Evolutionary conservation across 257 asterid species (phyloP).

Genomic region (Nicotiana obtusifolia): DNA sequence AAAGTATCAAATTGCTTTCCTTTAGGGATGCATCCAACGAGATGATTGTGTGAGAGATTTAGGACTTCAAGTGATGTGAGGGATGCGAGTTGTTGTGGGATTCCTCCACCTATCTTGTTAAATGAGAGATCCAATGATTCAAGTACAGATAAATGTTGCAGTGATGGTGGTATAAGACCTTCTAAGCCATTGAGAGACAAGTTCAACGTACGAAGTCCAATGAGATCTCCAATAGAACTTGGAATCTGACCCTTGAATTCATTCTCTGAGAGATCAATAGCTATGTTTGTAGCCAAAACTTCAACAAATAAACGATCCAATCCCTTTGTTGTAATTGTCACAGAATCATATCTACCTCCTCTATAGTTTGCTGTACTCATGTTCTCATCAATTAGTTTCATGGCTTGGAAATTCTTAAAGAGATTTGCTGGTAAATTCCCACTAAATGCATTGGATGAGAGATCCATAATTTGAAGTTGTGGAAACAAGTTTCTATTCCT

Average conservation of each 20-base stretch:
- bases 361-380: too few relatives aligned
- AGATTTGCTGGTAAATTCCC: neutral
- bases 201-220: neutral
- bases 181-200: neutral
- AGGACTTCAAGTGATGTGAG: neutral
- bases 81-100: neutral
- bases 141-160: neutral
- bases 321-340: conserved; percentile 4
- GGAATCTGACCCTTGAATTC: neutral
- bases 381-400: neutral
- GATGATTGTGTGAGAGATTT: conserved; percentile 8
- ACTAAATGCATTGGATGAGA: neutral
- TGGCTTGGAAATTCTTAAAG: neutral
- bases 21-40: conserved; percentile 4
- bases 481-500: neutral
- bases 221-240: neutral
- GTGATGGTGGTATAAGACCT: neutral
- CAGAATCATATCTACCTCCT: too few relatives aligned
- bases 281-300: too few relatives aligned
- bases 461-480: neutral
- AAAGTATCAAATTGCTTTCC: conserved; percentile 7
- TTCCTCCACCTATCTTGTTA: neutral
- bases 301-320: too few relatives aligned
- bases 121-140: conserved; percentile 7
- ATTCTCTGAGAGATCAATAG: conserved; percentile 9